A percentile compares a stretch with the other conserved stretches of the same genome.
phyloP scores from a whole-genome alignment of 2,329 filamentous ascomycete species.

The Coniochaeta hoffmannii region DNA sequence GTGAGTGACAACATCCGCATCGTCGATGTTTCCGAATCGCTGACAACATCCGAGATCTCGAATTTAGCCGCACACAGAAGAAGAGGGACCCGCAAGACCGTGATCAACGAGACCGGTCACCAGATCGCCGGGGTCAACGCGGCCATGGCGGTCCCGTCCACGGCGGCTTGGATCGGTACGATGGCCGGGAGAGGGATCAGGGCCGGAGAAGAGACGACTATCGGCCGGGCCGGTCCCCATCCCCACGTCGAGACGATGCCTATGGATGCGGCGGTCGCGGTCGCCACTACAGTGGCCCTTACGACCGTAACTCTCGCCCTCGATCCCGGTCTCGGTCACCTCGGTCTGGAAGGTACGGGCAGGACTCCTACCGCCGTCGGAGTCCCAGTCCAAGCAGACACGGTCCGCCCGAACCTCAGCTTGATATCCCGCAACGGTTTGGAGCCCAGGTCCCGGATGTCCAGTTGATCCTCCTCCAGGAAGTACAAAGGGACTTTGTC shows the following conservation, averaged over 20 bases:
- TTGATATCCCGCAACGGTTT: conserved; percentile 67
- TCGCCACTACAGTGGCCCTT: conserved; percentile 24
- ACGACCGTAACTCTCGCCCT: conserved; percentile 38
- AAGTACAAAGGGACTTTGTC: conserved; percentile 73
- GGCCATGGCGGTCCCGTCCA: conserved; percentile 34
- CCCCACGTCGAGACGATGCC: conserved; percentile 44
- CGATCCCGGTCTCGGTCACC: conserved; percentile 71
- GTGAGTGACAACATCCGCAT: conserved; percentile 48
- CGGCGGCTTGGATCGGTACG: conserved; percentile 39
- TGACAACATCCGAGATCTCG: conserved; percentile 55
- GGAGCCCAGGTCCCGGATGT: conserved; percentile 79
- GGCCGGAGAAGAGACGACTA: conserved; percentile 53
- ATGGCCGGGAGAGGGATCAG: conserved; percentile 40
- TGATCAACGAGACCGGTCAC: conserved; percentile 43
- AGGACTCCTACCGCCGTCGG: conserved; percentile 54
- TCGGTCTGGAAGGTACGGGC: conserved; percentile 31
- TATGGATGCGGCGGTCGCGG: background rate
- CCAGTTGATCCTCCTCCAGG: conserved; percentile 75
- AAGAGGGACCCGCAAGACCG: conserved; percentile 57
- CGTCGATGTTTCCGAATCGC: background rate
- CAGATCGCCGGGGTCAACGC: conserved; percentile 43
- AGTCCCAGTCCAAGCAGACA: conserved; percentile 59
- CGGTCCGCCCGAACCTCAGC: conserved; percentile 47
- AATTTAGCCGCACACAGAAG: conserved; percentile 83
- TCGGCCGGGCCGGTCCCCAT: conserved; percentile 52